Evolutionary conservation across 371 early-diverging fungal species (phyloP).

Genomic region (Mortierella sp.): DNA sequence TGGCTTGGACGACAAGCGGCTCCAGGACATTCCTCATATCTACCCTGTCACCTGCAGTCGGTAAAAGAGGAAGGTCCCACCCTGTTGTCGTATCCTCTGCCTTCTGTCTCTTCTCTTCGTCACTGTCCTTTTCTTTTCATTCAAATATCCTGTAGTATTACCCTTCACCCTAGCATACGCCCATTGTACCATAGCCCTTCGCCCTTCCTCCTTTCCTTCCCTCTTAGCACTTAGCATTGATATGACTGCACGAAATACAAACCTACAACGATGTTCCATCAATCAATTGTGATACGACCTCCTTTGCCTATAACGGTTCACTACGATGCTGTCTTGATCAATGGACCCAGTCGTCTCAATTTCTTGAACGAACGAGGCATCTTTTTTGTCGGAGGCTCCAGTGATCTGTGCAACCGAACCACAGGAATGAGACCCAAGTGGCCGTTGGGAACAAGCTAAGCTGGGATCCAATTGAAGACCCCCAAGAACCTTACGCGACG

Average conservation of each 20-base stretch:
- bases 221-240: conserved; percentile 1
- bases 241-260: conserved; percentile 4
- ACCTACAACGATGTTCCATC: background rate
- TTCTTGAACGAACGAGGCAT: background rate
- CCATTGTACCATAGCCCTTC: background rate
- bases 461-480: background rate
- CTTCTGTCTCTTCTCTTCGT: background rate
- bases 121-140: background rate
- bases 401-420: background rate
- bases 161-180: conserved; percentile 2
- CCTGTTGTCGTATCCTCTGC: too few relatives aligned
- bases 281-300: background rate
- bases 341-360: background rate
- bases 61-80: conserved; percentile 2
- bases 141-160: conserved; percentile 4
- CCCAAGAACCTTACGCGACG: background rate
- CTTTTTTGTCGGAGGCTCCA: background rate
- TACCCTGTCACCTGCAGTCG: conserved; percentile 55
- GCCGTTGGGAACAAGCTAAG: background rate
- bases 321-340: too few relatives aligned
- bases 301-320: background rate
- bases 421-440: too few relatives aligned
- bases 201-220: background rate
- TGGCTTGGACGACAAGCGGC: conserved; percentile 47
- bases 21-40: conserved; percentile 57